Conservation (phyloP, 805 yeast genomes). For the Teunomyces lycoperdinae region DNA sequence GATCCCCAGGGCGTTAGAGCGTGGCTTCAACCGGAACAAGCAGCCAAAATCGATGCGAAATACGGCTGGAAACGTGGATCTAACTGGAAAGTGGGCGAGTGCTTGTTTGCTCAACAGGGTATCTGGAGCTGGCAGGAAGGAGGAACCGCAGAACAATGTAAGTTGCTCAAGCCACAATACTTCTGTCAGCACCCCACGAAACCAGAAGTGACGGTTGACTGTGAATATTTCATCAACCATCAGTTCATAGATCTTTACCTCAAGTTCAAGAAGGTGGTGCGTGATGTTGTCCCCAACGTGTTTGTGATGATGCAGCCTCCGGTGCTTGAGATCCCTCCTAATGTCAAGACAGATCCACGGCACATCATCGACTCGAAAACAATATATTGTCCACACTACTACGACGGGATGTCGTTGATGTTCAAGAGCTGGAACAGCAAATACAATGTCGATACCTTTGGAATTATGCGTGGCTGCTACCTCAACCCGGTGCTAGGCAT, state of each 20-base stretch:
- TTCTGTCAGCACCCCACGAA: constrained; percentile 21
- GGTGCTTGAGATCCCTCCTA: constrained; percentile 75
- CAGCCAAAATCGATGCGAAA: constrained; percentile 45
- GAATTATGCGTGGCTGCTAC: constrained; percentile 78
- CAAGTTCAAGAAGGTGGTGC: constrained; percentile 46
- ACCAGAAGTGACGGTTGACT: constrained; percentile 11
- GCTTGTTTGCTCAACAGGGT: constrained; percentile 78
- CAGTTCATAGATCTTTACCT: constrained; percentile 64
- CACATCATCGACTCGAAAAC: constrained; percentile 59
- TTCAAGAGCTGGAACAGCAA: constrained; percentile 82
- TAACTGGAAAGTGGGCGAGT: constrained; percentile 68
- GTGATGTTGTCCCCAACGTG: constrained; percentile 42
- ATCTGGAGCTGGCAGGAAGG: constrained; percentile 59
- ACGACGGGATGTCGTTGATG: constrained; percentile 93
- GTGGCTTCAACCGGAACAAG: constrained; percentile 59
- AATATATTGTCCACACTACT: constrained; percentile 83
- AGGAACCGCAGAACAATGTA: constrained; percentile 21
- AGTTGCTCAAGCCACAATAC: constrained; percentile 27
- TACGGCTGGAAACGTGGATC: constrained; percentile 69
- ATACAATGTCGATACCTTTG: constrained; percentile 86
- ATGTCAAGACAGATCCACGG: constrained; percentile 45
- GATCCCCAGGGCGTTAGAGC: constrained; percentile 67
- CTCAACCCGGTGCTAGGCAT: constrained; percentile 67
- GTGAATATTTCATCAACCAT: constrained; percentile 57
- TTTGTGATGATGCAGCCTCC: constrained; percentile 78